These are phyloP conservation scores for Aethionema arabicum DNA, from an alignment of 345 rosid genomes.

Conservation along the genomic window DNA sequence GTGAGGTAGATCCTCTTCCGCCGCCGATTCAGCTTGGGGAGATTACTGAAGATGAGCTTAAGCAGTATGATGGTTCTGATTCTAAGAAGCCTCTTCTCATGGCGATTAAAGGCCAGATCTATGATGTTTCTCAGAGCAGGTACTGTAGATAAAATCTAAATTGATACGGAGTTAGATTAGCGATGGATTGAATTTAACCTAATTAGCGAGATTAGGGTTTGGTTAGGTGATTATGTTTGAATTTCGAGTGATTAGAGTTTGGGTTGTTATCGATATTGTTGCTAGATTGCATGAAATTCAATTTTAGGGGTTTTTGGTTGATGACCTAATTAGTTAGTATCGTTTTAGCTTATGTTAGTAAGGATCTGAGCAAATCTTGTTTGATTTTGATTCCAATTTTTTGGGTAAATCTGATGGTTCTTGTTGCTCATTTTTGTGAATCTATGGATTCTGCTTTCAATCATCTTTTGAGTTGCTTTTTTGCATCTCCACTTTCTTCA, in stretches of 20 bases:
- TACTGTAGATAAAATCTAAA: background rate
- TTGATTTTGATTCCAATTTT: background rate
- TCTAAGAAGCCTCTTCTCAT: no score
- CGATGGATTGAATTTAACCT: no score
- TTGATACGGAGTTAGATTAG: background rate
- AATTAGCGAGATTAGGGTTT: conserved; percentile 6
- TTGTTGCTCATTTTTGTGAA: background rate
- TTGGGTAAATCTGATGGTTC: background rate
- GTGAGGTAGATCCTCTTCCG: no score
- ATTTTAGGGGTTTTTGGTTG: background rate
- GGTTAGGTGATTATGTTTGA: background rate
- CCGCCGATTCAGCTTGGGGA: no score
- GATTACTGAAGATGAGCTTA: conserved; percentile 44
- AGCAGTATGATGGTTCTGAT: conserved; percentile 44
- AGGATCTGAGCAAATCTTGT: no score
- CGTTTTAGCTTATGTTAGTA: no score
- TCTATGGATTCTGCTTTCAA: background rate
- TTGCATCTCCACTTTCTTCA: background rate
- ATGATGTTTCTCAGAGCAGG: no score
- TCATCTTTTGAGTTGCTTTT: background rate
- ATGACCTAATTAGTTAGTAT: background rate
- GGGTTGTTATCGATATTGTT: background rate
- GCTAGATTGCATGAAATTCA: background rate
- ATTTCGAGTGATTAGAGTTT: background rate
- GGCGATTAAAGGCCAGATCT: conserved; percentile 92